Percentiles rank a stretch among this genome's conserved stretches.
phyloP scores from a whole-genome alignment of 2,329 filamentous ascomycete genomes.

The Lachnellula arida region DNA sequence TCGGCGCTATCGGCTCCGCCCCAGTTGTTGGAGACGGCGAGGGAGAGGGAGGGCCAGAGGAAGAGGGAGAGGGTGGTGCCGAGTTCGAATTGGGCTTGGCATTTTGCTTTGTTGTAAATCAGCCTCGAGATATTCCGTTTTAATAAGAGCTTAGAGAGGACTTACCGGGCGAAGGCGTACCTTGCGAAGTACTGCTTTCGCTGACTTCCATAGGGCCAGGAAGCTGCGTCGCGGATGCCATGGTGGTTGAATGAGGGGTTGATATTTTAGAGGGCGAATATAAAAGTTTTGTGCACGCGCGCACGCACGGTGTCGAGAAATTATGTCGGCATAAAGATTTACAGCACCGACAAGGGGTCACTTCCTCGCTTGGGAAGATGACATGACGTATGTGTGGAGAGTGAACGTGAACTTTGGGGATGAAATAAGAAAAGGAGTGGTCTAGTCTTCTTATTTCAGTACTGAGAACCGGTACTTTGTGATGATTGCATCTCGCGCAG shows the following conservation, averaged over 20 bases:
- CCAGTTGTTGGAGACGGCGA: constrained; percentile 84
- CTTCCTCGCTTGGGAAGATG: neutral
- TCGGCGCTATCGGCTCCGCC: constrained; percentile 76
- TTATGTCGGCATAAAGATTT: constrained; percentile 1
- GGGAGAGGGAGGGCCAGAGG: constrained; percentile 81
- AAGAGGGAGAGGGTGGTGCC: constrained; percentile 79
- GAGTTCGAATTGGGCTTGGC: constrained; percentile 72
- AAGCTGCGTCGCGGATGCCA: constrained; percentile 20
- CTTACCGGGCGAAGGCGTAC: constrained; percentile 15
- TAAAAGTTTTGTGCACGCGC: constrained; percentile 13
- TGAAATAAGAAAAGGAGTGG: too few relatives aligned
- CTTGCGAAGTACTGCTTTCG: constrained; percentile 6
- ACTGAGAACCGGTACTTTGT: too few relatives aligned
- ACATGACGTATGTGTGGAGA: neutral
- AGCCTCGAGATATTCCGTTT: neutral
- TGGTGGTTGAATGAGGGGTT: constrained; percentile 9
- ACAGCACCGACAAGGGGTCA: constrained; percentile 1
- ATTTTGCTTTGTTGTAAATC: constrained; percentile 41
- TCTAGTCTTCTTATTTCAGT: too few relatives aligned
- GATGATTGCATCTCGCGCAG: too few relatives aligned
- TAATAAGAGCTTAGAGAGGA: neutral
- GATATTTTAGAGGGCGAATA: constrained; percentile 1
- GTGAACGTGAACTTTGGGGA: too few relatives aligned
- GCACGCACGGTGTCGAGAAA: too few relatives aligned
- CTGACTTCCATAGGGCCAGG: constrained; percentile 16